Base-by-base conservation (phyloP, 495 filamentous ascomycete genomes). In the Lasiosphaeriaceae sp. region DNA sequence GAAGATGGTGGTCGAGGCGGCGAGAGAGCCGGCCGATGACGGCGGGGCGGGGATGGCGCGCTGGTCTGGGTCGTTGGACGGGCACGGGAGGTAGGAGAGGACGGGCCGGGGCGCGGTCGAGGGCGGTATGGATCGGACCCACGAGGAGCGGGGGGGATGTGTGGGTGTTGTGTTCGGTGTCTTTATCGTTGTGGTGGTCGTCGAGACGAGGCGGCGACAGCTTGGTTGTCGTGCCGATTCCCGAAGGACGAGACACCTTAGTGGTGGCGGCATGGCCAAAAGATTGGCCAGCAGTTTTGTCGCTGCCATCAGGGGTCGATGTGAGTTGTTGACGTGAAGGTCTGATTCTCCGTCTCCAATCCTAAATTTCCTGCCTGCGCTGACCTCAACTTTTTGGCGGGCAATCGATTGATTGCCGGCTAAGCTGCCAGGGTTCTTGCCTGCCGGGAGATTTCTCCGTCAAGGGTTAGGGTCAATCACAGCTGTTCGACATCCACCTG, bases 1-100 rank as follows among this genome's bases (percentile, higher is more conserved):
- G 73, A 96, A 96, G 68, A 92, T 78, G 1, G 68, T 26, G 2
- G 71, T 84, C 0, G 92, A 62, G n/a, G 59, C 37, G 1, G 43
- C 24, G 26, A 75, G 60, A 47, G 60, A 23, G 17, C 49, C 29
- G 26, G 35, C 22, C 0, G 59, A 46, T 1, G 67, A 63, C 0
- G 63, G 53, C 3, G 53, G 34, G 0, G 62, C 35, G 17, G 56
- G 60, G 12, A 68, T 6, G 11, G 66, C 58, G 57, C 47, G 57
- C 34, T 54, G 62, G 46, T 60, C 9, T 16, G 68, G 68, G 65
- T 69, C 59, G 65, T 71, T 71, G 58, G 68, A 71, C 37, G 68
- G 68, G 0, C 64, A 53, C 0, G 68, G 68, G 52, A 66, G 57
- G 66, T 52, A 71, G 52, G 66, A 68, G 55, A 66, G 41, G 44